phyloP scores from a whole-genome alignment of 1,284 basidiomycete species.

The Cyathus olla region DNA sequence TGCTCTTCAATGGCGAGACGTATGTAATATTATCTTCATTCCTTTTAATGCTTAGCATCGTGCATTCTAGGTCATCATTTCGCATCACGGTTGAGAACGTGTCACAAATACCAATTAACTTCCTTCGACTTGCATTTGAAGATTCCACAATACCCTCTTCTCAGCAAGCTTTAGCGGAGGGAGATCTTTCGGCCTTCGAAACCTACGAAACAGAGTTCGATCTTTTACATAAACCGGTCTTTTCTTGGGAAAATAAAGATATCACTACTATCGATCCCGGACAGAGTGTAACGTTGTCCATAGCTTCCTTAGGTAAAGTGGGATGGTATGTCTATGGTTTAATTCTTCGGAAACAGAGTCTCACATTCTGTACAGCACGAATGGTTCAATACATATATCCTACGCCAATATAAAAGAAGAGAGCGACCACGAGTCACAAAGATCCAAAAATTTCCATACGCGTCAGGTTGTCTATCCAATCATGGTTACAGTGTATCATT shows the following conservation, averaged over 20 bases:
- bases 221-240: conserved; percentile 82
- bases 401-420: conserved; percentile 80
- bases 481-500: conserved; percentile 92
- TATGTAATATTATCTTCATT: conserved; percentile 51
- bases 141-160: conserved; percentile 88
- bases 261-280: conserved; percentile 75
- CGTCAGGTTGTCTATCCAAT: conserved; percentile 88
- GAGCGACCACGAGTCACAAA: conserved; percentile 36
- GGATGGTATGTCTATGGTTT: conserved; percentile 76
- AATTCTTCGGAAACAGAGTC: background rate
- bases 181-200: conserved; percentile 84
- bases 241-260: conserved; percentile 79
- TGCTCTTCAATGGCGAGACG: conserved; percentile 95
- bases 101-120: conserved; percentile 86
- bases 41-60: background rate
- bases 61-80: conserved; percentile 73
- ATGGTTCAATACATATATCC: conserved; percentile 84
- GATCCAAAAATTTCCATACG: conserved; percentile 76
- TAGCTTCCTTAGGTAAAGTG: conserved; percentile 89
- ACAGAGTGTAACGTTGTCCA: conserved; percentile 73
- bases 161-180: conserved; percentile 82
- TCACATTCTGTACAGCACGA: conserved; percentile 66
- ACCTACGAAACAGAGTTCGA: conserved; percentile 93
- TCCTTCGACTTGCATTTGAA: conserved; percentile 86
- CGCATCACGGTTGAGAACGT: conserved; percentile 91